Evolutionary conservation across 805 yeast genomes (phyloP).

Genomic region (Starmera quercuum): DNA sequence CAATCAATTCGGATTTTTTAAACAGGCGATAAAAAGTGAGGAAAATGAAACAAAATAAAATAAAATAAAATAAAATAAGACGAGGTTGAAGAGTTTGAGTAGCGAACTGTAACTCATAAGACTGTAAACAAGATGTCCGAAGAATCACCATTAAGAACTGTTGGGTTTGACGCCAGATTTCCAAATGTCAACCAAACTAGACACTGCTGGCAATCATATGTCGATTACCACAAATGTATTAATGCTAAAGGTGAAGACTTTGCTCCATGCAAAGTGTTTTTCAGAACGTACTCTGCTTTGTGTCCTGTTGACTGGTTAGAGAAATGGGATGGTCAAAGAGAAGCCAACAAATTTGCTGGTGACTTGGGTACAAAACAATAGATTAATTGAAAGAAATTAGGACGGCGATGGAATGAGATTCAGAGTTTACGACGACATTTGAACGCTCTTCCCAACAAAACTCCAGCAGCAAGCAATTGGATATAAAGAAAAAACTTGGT

Average conservation of each 20-base stretch:
- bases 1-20: no score
- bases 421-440: no score
- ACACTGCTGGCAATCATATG: conserved; percentile 97
- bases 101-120: no score
- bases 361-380: conserved; percentile 25
- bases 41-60: no score
- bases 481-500: no score
- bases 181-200: conserved; percentile 97
- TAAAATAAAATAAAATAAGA: no score
- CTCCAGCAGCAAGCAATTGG: no score
- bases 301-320: conserved; percentile 84
- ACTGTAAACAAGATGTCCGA: conserved; percentile 22
- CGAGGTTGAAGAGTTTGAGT: no score
- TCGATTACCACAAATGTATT: conserved; percentile 96
- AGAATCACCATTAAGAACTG: conserved; percentile 45
- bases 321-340: conserved; percentile 85
- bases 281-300: conserved; percentile 79
- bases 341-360: conserved; percentile 47
- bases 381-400: not conserved
- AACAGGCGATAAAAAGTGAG: no score
- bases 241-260: conserved; percentile 96
- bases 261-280: conserved; percentile 94
- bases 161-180: conserved; percentile 87
- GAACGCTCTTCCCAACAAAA: no score
- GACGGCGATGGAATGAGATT: no score